Base-by-base conservation (phyloP, 2,329 filamentous ascomycete genomes). In the Ascochyta koolunga region DNA sequence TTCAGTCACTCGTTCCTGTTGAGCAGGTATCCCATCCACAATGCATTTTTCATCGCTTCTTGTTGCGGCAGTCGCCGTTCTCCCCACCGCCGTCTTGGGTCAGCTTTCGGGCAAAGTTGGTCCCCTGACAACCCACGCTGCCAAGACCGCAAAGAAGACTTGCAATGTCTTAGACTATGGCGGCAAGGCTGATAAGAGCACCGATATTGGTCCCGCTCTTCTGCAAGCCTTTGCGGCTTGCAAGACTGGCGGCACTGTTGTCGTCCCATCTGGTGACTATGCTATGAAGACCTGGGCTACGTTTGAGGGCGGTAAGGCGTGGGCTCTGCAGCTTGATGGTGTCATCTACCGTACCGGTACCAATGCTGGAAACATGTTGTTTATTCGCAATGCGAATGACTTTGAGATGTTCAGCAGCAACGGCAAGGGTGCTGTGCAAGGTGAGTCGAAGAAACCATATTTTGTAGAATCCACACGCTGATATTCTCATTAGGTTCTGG, bases 121-220 rank as follows among this genome's bases (percentile, higher is more conserved):
- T 4, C 72, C 68, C 24, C 54, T 65, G 36, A 74, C 73, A 15
- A 60, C 60, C 7, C 58, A 66, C 32, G 63, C 70, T 15, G 58
- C 59, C 16, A 84, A 84, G 64, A 72, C 69, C 36, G 74, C 74
- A n/a, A 75, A 70, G 40, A 81, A 81, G 60, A 78, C 77, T 10
- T 84, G 82, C 70, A 81, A 80, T 61, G 80, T 84, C 31, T 73
- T 81, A 45, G 69, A 79, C 55, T 83, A 84, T 60, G 82, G 82
- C 11, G 82, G 75, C 8, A 76, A 74, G 24, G 81, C 82, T 1
- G 79, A 81, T 64, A 79, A 79, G 54, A 71, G 73, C n/a, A 80
- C 80, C 4, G 82, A 85, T 60, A 66, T 85, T 21, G 79, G 81
- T 0, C 71, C 78, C 2, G 73, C 82, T 9, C 71, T 85, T 13